These are phyloP conservation scores for Pythium utonaiense DNA, from an alignment of 352 stramenopile genomes.

Conservation along the genomic window DNA sequence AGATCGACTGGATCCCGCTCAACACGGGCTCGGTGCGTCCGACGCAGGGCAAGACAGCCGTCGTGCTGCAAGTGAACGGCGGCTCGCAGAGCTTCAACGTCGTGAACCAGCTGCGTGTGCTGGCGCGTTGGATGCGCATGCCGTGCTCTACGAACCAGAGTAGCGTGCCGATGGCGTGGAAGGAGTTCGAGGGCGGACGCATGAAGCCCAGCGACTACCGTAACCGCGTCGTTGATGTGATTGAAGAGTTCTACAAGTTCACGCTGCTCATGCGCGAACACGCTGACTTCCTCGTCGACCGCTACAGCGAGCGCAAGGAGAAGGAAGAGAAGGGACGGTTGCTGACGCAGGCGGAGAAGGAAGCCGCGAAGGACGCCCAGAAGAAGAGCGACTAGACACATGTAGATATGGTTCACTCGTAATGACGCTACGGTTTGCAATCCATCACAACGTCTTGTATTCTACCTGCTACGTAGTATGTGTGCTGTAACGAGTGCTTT, in stretches of 20 bases:
- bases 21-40: constrained; percentile 56
- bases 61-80: constrained; percentile 49
- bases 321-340: constrained; percentile 30
- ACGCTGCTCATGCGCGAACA: constrained; percentile 41
- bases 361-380: constrained; percentile 18
- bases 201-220: constrained; percentile 59
- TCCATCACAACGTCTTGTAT: too few relatives aligned
- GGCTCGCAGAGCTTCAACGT: constrained; percentile 63
- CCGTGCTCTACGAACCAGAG: constrained; percentile 60
- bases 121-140: constrained; percentile 74
- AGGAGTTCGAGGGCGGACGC: constrained; percentile 57
- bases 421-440: too few relatives aligned
- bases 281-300: constrained; percentile 32
- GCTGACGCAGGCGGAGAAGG: constrained; percentile 34
- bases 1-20: constrained; percentile 66
- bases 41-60: constrained; percentile 52
- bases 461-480: too few relatives aligned
- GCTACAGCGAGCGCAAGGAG: constrained; percentile 35
- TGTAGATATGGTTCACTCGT: too few relatives aligned
- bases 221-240: constrained; percentile 61
- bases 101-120: constrained; percentile 47
- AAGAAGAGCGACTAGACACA: constrained; percentile 13
- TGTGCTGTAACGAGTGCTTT: too few relatives aligned
- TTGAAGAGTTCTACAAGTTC: constrained; percentile 71
- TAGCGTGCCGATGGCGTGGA: constrained; percentile 55